These are phyloP conservation scores for Melampsora abietis-canadensis DNA, from an alignment of 1,284 basidiomycete genomes.

Conservation along the genomic window DNA sequence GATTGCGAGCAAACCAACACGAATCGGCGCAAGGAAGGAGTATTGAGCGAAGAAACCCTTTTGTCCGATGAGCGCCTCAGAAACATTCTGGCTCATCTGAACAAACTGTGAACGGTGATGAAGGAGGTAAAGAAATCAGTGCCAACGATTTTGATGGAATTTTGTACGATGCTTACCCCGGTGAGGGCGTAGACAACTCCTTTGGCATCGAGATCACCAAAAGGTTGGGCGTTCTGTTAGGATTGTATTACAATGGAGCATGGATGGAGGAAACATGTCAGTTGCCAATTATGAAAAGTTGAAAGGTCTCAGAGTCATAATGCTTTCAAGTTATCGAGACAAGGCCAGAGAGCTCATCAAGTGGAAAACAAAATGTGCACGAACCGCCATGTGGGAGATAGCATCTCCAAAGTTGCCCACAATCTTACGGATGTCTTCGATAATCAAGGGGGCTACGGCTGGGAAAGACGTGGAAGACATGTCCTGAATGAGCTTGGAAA, in stretches of 20 bases:
- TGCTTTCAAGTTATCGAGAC: too few relatives aligned
- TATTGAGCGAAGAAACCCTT: slow-evolving; percentile 42
- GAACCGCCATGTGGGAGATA: background rate
- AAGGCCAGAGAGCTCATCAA: too few relatives aligned
- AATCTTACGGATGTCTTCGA: background rate
- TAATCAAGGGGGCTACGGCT: background rate
- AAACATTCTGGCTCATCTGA: slow-evolving; percentile 11
- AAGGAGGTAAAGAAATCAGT: too few relatives aligned
- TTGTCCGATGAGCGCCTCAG: slow-evolving; percentile 11
- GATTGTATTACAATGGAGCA: too few relatives aligned
- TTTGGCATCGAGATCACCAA: too few relatives aligned
- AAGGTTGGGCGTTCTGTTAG: too few relatives aligned
- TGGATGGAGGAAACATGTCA: too few relatives aligned
- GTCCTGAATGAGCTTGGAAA: background rate
- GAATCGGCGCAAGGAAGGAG: slow-evolving; percentile 9
- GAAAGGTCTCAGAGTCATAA: too few relatives aligned
- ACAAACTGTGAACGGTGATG: slow-evolving; percentile 14
- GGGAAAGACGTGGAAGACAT: background rate
- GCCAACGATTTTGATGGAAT: too few relatives aligned
- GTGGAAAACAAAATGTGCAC: background rate
- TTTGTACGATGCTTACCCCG: too few relatives aligned
- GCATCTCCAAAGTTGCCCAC: background rate
- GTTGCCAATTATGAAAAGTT: too few relatives aligned
- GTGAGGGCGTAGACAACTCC: too few relatives aligned
- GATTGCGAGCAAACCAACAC: slow-evolving; percentile 8